Base-by-base conservation (phyloP, 345 rosid species). In the Heritiera littoralis region DNA sequence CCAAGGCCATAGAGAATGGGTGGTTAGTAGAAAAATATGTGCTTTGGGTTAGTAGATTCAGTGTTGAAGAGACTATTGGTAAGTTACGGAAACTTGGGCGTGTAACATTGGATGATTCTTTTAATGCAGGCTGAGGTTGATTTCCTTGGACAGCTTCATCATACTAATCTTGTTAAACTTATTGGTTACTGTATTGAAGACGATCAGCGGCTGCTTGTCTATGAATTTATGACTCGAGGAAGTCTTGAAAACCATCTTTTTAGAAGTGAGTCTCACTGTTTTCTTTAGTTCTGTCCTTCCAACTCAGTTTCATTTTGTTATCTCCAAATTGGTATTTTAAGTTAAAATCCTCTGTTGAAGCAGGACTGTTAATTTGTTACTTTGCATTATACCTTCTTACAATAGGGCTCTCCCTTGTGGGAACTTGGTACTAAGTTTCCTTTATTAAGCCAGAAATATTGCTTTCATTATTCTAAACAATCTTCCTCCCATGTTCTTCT, bases 161-260 rank as follows among this genome's bases (percentile, higher is more conserved):
- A 96, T 87, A 82, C 94, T n/a, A 95, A 96, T 79, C 92, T 96
- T 59, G 99, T 96, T 81, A 92, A 91, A 83, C 93, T 96, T 78
- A 81, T 94, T 41, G 99, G 98, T 72, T 94, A 90, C 88, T 96
- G 98, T 85, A 85, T 90, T 35, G 98, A 96, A 86, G 98, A 94
- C 78, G 98, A 96, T 64, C 98, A 92, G 61, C 90, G 97, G 84
- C 85, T 96, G 81, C 94, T 96, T 81, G 99, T 91, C 28, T 96
- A 96, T 38, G 99, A 94, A 84, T 96, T 94, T 76, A 91, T 94
- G 98, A 92, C 97, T 66, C 91, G 98, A 5, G 99, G 99, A 85
- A 96, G 99, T 84, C 89, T 96, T 71, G 99, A 96, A 89, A 94
- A 96, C 81, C 99, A 96, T 86, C 96, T 96, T 66, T 96, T 96